phyloP scores from a whole-genome alignment of 106 monocot genomes.

The Dioscorea alata region DNA sequence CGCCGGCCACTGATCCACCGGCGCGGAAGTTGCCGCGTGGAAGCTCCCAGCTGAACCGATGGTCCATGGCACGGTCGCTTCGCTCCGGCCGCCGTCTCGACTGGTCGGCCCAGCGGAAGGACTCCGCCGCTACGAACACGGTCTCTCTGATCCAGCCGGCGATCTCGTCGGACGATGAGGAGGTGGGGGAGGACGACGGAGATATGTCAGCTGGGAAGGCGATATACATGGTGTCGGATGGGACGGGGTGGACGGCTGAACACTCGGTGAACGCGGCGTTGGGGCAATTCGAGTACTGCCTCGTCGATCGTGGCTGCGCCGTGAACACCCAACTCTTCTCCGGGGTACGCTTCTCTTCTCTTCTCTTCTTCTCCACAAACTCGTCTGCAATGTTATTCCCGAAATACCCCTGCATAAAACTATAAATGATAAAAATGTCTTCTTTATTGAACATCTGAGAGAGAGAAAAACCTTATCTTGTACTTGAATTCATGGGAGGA shows the following conservation, averaged over 20 bases:
- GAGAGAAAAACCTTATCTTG: too few relatives aligned
- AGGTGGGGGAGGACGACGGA: constrained; percentile 4
- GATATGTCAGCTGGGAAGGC: constrained; percentile 34
- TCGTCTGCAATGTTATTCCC: not conserved
- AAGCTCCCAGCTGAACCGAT: constrained; percentile 57
- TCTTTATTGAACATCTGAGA: too few relatives aligned
- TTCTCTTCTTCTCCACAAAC: not conserved
- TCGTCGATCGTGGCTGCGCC: constrained; percentile 60
- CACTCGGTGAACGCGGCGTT: constrained; percentile 81
- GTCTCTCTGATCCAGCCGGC: not conserved
- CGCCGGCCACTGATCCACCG: not conserved
- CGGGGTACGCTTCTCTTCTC: constrained; percentile 42
- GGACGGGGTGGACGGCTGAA: constrained; percentile 96
- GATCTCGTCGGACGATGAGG: constrained; percentile 2
- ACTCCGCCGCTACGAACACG: not conserved
- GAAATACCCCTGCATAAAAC: not conserved
- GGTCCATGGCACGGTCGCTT: constrained; percentile 66
- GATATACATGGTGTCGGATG: constrained; percentile 96
- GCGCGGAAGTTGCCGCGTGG: not conserved
- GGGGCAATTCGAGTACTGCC: constrained; percentile 90
- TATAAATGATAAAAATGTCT: too few relatives aligned
- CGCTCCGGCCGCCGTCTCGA: constrained; percentile 57
- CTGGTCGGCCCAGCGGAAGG: constrained; percentile 20
- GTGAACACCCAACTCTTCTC: constrained; percentile 90
- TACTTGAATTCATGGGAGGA: too few relatives aligned